Conservation (phyloP, 2,329 filamentous ascomycete species). For the Rhinocladiella similis region DNA sequence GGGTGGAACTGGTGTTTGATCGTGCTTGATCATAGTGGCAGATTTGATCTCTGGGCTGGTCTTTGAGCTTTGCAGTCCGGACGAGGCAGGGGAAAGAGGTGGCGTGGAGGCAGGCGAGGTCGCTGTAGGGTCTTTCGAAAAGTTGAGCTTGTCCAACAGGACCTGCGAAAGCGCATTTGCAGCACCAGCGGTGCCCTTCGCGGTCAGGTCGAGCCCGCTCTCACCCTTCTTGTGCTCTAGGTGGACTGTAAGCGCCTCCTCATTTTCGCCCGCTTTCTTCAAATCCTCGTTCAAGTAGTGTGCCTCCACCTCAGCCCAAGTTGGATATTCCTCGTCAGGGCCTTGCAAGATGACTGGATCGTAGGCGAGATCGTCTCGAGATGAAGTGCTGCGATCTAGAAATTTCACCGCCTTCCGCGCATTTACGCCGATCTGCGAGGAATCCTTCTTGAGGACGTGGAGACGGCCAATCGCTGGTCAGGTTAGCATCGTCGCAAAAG, state of each 20-base stretch:
- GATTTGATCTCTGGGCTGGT: slow-evolving; percentile 45
- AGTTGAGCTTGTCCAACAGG: slow-evolving; percentile 49
- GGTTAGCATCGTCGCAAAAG: slow-evolving; percentile 15
- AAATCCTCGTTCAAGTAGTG: slow-evolving; percentile 43
- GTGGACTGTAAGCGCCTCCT: slow-evolving; percentile 6
- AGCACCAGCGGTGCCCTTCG: slow-evolving; percentile 21
- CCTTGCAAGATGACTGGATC: slow-evolving; percentile 49
- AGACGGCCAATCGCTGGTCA: slow-evolving; percentile 47
- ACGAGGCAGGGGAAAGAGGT: slow-evolving; percentile 45
- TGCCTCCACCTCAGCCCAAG: slow-evolving; percentile 48
- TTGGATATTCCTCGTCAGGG: slow-evolving; percentile 50
- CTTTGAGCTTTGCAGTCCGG: slow-evolving; percentile 42
- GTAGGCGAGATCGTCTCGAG: slow-evolving; percentile 44
- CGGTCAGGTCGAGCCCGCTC: slow-evolving; percentile 20
- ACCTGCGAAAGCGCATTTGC: slow-evolving; percentile 47
- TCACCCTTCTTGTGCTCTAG: slow-evolving; percentile 12
- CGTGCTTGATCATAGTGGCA: slow-evolving; percentile 22
- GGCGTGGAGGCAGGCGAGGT: slow-evolving; percentile 42
- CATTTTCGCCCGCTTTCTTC: slow-evolving; percentile 12
- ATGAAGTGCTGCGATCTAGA: slow-evolving; percentile 51
- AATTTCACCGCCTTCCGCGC: slow-evolving; percentile 54
- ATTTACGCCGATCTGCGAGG: slow-evolving; percentile 50
- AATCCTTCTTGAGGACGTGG: slow-evolving; percentile 45
- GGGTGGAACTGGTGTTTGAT: slow-evolving; percentile 36
- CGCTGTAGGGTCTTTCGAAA: slow-evolving; percentile 43